Evolutionary conservation across 2,329 filamentous ascomycete genomes (phyloP).

Genomic region (Fusarium pseudocircinatum): DNA sequence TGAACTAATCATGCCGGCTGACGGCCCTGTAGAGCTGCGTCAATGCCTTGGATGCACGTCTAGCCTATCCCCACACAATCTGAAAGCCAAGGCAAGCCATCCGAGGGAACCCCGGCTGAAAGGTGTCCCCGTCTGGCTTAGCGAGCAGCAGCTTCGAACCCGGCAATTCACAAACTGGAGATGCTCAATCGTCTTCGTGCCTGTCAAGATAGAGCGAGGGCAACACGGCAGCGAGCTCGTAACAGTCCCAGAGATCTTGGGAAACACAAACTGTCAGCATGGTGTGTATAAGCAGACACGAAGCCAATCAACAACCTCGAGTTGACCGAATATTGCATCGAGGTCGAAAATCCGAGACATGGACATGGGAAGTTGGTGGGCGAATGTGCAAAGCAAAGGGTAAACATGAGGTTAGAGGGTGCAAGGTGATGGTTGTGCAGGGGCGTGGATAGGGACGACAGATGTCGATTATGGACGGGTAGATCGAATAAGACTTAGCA

Average conservation of each 20-base stretch:
- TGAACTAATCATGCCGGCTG: constrained; percentile 32
- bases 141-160: background rate
- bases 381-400: constrained; percentile 12
- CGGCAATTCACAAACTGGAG: background rate
- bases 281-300: background rate
- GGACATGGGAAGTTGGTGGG: constrained; percentile 12
- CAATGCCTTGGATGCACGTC: constrained; percentile 53
- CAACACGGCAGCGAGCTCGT: constrained; percentile 15
- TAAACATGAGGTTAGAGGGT: constrained; percentile 24
- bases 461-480: constrained; percentile 20
- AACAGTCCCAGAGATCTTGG: constrained; percentile 6
- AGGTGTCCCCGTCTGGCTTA: constrained; percentile 31
- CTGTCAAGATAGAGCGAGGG: constrained; percentile 16
- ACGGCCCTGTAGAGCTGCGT: constrained; percentile 49
- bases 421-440: constrained; percentile 3
- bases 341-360: background rate
- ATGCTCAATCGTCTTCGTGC: background rate
- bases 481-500: constrained; percentile 29
- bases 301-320: constrained; percentile 40
- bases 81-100: constrained; percentile 36
- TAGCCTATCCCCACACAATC: constrained; percentile 37
- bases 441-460: constrained; percentile 20
- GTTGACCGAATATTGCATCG: constrained; percentile 41
- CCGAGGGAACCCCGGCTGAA: constrained; percentile 27
- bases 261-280: constrained; percentile 23